Percentiles rank a stretch among this genome's conserved stretches.
Conservation (phyloP, 192 early-diverging fungal genomes). For the Rhizophlyctis rosea region DNA sequence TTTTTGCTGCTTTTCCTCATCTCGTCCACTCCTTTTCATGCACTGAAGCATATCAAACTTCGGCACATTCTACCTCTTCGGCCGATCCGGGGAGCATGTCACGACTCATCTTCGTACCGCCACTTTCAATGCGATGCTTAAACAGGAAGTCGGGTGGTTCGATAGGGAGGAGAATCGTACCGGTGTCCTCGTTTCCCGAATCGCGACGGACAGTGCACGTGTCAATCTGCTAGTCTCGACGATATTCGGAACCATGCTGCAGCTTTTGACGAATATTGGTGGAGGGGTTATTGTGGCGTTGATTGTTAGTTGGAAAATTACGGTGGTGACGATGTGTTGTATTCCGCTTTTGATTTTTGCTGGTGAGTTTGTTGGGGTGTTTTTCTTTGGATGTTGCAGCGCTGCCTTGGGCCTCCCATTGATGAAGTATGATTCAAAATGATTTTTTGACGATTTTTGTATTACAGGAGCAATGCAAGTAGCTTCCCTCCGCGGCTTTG, state of each 20-base stretch:
- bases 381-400: no score
- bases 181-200: constrained; percentile 71
- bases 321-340: constrained; percentile 61
- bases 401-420: no score
- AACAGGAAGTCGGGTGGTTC: constrained; percentile 51
- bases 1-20: no score
- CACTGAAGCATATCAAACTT: constrained; percentile 56
- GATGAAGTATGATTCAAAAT: no score
- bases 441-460: no score
- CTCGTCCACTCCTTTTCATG: no score
- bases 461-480: no score
- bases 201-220: constrained; percentile 71
- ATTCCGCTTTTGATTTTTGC: constrained; percentile 65
- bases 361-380: no score
- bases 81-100: constrained; percentile 26
- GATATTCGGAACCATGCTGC: constrained; percentile 50
- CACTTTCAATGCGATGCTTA: constrained; percentile 40
- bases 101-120: constrained; percentile 34
- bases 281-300: constrained; percentile 65
- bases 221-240: constrained; percentile 55
- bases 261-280: constrained; percentile 37
- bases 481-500: constrained; percentile 55
- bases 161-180: constrained; percentile 61
- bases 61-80: constrained; percentile 46
- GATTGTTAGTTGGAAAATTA: constrained; percentile 70